These are phyloP conservation scores for Tuctoria greenei DNA, from an alignment of 176 grass and related monocot genomes.

Conservation along the genomic window DNA sequence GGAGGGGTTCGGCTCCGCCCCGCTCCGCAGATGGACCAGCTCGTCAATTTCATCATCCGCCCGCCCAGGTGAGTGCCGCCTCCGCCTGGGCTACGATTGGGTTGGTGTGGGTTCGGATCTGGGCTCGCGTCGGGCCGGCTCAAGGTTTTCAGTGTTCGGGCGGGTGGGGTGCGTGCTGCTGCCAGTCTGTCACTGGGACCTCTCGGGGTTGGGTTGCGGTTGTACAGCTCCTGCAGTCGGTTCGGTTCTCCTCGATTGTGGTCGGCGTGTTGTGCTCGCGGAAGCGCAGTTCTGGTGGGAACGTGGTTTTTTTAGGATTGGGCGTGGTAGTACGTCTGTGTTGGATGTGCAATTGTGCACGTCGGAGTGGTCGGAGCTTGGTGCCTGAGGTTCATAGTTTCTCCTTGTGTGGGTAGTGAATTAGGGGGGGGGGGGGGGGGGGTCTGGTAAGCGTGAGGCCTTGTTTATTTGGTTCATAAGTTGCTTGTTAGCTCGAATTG, in stretches of 20 bases:
- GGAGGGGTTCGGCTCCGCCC: background rate
- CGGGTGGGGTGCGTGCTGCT: too few species aligned
- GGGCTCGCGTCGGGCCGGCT: background rate
- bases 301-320: background rate
- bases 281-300: conserved; percentile 14
- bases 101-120: conserved; percentile 38
- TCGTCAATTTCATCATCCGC: conserved; percentile 99
- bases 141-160: background rate
- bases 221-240: background rate
- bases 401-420: background rate
- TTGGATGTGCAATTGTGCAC: conserved; percentile 7
- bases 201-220: background rate
- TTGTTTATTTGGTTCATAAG: background rate
- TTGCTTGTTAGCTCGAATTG: too few species aligned
- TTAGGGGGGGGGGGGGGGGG: too few species aligned
- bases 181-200: background rate
- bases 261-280: background rate
- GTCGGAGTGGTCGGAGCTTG: background rate
- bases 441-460: background rate
- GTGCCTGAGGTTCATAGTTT: background rate
- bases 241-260: background rate
- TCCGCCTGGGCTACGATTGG: conserved; percentile 4
- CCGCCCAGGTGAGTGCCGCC: conserved; percentile 71
- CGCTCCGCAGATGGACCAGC: conserved; percentile 73
- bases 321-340: background rate